phyloP scores from a whole-genome alignment of 495 filamentous ascomycete genomes.

The Rhizodiscina lignyota region DNA sequence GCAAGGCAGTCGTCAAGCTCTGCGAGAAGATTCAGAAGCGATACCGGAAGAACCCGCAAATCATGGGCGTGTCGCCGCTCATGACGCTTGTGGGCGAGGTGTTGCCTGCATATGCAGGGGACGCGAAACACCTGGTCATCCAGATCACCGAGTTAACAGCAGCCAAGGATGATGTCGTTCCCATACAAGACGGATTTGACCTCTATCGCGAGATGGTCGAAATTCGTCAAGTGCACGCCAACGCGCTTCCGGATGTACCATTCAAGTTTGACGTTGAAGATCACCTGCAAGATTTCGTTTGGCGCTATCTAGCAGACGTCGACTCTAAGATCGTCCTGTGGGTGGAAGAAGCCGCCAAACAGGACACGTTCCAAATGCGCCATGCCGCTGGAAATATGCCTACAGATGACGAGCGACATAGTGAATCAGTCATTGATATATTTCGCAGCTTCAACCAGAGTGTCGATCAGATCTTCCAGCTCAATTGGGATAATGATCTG shows the following conservation, averaged over 20 bases:
- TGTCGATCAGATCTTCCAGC: conserved; percentile 64
- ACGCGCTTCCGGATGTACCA: conserved; percentile 18
- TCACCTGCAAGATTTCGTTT: conserved; percentile 77
- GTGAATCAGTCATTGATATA: conserved; percentile 82
- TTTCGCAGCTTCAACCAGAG: conserved; percentile 87
- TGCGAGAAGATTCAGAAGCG: conserved; percentile 79
- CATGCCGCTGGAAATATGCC: conserved; percentile 39
- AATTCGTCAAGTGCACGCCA: conserved; percentile 57
- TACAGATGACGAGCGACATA: conserved; percentile 75
- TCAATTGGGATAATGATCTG: conserved; percentile 85
- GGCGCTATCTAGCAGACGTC: conserved; percentile 77
- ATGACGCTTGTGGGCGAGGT: conserved; percentile 65
- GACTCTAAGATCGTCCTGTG: conserved; percentile 66
- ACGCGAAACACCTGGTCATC: conserved; percentile 73
- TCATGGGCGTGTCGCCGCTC: conserved; percentile 81
- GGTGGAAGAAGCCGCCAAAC: conserved; percentile 77
- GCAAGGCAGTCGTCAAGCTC: conserved; percentile 66
- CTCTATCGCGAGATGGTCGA: conserved; percentile 76
- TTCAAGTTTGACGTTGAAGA: conserved; percentile 82
- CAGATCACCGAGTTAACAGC: conserved; percentile 60
- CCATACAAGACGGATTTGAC: conserved; percentile 81
- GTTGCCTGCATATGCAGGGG: conserved; percentile 77
- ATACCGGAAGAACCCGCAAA: conserved; percentile 71
- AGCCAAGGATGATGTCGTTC: conserved; percentile 53
- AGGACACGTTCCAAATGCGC: conserved; percentile 65